Evolutionary conservation across 2,329 filamentous ascomycete genomes (phyloP).

Genomic region (Colletotrichum sp.): DNA sequence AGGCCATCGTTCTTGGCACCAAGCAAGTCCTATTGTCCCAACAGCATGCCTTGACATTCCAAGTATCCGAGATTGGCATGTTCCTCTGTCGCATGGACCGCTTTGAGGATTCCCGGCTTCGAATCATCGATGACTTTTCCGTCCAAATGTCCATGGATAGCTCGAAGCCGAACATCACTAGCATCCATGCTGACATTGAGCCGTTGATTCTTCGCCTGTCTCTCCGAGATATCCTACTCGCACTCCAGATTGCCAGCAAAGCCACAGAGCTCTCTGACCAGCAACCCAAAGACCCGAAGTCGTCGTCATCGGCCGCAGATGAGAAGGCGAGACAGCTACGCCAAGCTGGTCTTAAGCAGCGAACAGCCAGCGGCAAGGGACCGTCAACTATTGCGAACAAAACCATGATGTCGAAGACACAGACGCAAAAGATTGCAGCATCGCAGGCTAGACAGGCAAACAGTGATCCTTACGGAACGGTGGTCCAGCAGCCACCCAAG

Average conservation of each 20-base stretch:
- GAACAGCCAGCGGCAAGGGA: slow-evolving; percentile 61
- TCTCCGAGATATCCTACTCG: slow-evolving; percentile 91
- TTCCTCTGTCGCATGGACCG: slow-evolving; percentile 98
- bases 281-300: slow-evolving; percentile 51
- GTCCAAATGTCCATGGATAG: slow-evolving; percentile 86
- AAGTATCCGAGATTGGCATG: slow-evolving; percentile 95
- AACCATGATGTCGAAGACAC: slow-evolving; percentile 36
- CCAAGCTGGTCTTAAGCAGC: slow-evolving; percentile 54
- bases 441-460: slow-evolving; percentile 28
- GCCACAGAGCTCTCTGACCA: slow-evolving; percentile 85
- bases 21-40: slow-evolving; percentile 93
- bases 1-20: slow-evolving; percentile 93
- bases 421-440: slow-evolving; percentile 35
- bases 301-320: slow-evolving; percentile 43
- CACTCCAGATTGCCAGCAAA: slow-evolving; percentile 88
- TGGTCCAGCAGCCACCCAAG: slow-evolving; percentile 27
- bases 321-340: slow-evolving; percentile 62
- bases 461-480: neutral
- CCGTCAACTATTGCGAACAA: slow-evolving; percentile 55
- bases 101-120: slow-evolving; percentile 87
- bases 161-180: slow-evolving; percentile 67
- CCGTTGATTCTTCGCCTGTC: slow-evolving; percentile 90
- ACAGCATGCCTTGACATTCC: slow-evolving; percentile 91
- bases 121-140: slow-evolving; percentile 97
- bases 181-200: slow-evolving; percentile 86